These are phyloP conservation scores for Aquilaria sinensis DNA, from an alignment of 345 rosid genomes.

Conservation along the genomic window DNA sequence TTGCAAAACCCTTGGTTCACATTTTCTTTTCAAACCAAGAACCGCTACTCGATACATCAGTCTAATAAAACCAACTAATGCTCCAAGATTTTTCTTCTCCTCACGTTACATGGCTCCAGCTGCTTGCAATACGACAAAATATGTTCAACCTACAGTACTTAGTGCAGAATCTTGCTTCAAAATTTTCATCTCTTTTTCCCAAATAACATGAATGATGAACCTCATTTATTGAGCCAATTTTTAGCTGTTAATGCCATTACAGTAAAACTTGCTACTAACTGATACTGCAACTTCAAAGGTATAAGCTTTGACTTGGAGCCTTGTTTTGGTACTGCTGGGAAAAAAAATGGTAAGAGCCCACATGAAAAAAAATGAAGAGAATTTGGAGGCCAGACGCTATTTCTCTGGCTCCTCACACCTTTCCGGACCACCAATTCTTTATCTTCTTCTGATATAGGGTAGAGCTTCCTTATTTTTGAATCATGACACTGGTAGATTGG, in stretches of 20 bases:
- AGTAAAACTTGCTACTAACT: neutral
- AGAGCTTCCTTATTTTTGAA: too few species aligned
- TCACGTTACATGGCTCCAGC: constrained; percentile 5
- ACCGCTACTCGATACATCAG: too few species aligned
- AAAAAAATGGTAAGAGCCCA: neutral
- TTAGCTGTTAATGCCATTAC: neutral
- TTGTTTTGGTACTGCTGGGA: neutral
- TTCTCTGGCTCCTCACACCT: constrained; percentile 3
- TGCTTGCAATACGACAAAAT: constrained; percentile 2
- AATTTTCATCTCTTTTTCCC: constrained; percentile 7
- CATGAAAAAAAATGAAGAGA: too few species aligned
- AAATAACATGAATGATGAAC: constrained; percentile 8
- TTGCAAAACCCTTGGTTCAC: neutral
- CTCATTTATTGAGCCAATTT: neutral
- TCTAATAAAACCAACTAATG: neutral
- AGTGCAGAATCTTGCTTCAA: neutral
- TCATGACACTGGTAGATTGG: too few species aligned
- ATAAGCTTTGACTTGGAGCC: neutral
- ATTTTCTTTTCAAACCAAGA: constrained; percentile 11
- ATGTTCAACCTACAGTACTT: neutral
- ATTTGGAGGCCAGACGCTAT: neutral
- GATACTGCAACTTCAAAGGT: neutral
- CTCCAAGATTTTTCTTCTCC: neutral
- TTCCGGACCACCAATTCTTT: neutral
- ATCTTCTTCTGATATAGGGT: too few species aligned